phyloP scores from a whole-genome alignment of 495 filamentous ascomycete species.

The Neurospora africana region DNA sequence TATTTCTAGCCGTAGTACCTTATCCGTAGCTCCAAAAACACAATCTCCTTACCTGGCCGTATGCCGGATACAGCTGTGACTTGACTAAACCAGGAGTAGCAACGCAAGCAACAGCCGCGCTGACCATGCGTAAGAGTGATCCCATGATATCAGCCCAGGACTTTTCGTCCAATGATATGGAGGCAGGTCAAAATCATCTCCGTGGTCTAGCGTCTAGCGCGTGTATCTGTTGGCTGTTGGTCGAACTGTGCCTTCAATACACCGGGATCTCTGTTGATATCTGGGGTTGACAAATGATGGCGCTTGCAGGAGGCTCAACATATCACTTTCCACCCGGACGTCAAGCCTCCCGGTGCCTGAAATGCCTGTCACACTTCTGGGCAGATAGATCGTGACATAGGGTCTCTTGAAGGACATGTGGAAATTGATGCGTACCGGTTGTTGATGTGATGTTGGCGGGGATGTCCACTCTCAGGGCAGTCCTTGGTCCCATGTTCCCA shows the following conservation, averaged over 20 bases:
- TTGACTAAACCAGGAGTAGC: neutral
- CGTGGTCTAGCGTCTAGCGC: neutral
- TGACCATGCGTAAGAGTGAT: neutral
- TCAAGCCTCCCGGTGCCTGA: neutral
- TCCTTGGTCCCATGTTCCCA: neutral
- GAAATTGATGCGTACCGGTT: neutral
- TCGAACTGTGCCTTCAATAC: neutral
- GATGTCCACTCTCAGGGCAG: neutral
- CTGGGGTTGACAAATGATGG: neutral
- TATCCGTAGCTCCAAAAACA: neutral
- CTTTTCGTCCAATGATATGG: neutral
- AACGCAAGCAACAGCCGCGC: neutral
- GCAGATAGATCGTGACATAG: neutral
- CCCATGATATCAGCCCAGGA: neutral
- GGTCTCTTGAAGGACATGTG: neutral
- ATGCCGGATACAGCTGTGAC: neutral
- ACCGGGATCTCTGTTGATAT: neutral
- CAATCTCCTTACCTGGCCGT: neutral
- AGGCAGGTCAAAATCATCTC: neutral
- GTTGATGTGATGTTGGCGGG: neutral
- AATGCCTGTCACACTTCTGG: neutral
- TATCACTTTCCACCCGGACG: neutral
- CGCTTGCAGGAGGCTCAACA: neutral
- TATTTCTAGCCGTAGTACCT: neutral
- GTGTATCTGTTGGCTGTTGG: neutral